A percentile compares a stretch with the other conserved stretches of the same genome.
Evolutionary conservation across 148 eudicot genomes (phyloP).

Genomic region (Polygonum maritimum): DNA sequence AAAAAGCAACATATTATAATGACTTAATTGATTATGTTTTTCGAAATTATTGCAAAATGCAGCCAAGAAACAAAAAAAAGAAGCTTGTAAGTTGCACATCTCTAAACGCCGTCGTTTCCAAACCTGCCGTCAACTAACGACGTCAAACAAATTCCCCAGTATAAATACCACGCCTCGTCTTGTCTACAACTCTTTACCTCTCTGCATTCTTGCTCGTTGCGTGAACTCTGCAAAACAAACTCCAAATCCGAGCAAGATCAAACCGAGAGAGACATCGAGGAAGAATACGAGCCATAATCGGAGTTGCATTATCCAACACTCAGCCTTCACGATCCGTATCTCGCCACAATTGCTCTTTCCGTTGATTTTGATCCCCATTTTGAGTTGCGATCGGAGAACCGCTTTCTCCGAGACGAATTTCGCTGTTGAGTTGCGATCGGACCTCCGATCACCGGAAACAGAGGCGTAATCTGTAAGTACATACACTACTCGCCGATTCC

Average conservation of each 20-base stretch:
- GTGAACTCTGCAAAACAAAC: background rate
- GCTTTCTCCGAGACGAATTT: background rate
- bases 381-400: background rate
- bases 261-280: background rate
- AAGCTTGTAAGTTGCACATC: background rate
- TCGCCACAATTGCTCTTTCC: background rate
- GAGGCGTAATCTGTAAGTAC: background rate
- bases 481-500: background rate
- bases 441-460: background rate
- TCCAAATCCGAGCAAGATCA: background rate
- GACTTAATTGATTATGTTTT: conserved; percentile 3
- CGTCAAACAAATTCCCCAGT: conserved; percentile 2
- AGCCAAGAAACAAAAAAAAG: background rate
- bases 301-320: conserved; percentile 4
- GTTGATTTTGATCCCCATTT: background rate
- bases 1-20: background rate
- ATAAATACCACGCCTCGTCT: conserved; percentile 28
- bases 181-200: background rate
- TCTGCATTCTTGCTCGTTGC: conserved; percentile 4
- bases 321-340: background rate
- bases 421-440: background rate
- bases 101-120: background rate
- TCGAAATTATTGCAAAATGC: background rate
- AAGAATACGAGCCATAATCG: background rate
- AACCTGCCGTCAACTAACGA: background rate